phyloP scores from a whole-genome alignment of 805 yeast species.

The Metschnikowia continentalis region DNA sequence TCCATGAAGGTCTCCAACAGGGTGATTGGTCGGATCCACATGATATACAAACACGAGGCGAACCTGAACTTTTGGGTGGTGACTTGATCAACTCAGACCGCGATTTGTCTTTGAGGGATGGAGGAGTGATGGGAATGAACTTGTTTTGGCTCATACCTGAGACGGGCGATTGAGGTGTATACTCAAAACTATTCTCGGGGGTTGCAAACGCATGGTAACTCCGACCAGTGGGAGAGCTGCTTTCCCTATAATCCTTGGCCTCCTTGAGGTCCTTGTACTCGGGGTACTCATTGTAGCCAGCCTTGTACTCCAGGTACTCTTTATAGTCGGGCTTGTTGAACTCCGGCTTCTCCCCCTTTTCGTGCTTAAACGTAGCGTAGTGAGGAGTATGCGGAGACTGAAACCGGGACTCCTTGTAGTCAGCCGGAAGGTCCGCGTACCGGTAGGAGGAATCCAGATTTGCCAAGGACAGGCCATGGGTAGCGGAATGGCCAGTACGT shows the following conservation, averaged over 20 bases:
- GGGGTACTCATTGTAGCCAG: no score
- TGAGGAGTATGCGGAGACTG: not conserved
- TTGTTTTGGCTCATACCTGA: conserved; percentile 6
- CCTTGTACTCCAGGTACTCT: no score
- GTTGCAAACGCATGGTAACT: not conserved
- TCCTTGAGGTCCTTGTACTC: no score
- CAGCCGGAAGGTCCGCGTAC: not conserved
- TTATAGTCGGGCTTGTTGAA: no score
- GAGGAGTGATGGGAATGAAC: conserved; percentile 42
- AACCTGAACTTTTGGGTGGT: conserved; percentile 23
- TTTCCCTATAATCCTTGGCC: no score
- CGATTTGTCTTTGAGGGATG: conserved; percentile 29
- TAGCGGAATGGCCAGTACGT: conserved; percentile 3
- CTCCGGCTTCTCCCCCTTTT: no score
- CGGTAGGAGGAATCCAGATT: not conserved
- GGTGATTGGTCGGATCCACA: conserved; percentile 91
- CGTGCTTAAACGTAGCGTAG: not conserved
- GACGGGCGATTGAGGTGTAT: not conserved
- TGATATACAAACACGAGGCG: conserved; percentile 70
- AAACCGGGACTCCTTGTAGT: not conserved
- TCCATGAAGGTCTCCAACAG: conserved; percentile 99
- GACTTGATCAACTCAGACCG: conserved; percentile 30
- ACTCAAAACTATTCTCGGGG: not conserved
- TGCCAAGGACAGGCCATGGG: not conserved
- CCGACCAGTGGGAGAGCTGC: no score